Conservation (phyloP, 2,329 filamentous ascomycete species). For the Ampelomyces quisqualis region DNA sequence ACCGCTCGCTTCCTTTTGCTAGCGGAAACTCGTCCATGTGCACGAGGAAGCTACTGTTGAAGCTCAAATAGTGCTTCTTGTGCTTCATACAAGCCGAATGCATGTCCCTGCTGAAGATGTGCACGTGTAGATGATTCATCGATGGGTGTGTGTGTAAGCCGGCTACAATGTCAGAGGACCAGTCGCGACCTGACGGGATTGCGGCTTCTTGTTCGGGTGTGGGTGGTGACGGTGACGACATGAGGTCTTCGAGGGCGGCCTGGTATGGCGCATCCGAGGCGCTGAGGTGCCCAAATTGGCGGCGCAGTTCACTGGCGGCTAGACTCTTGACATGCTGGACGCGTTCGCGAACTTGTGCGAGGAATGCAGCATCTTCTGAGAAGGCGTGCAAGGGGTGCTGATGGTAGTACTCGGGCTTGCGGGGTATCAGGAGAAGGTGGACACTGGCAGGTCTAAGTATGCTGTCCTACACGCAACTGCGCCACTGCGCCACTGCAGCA, state of each 20-base stretch:
- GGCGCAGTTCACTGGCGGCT: constrained; percentile 72
- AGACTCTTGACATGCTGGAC: constrained; percentile 61
- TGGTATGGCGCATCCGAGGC: constrained; percentile 63
- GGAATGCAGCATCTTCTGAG: constrained; percentile 64
- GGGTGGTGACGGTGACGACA: constrained; percentile 50
- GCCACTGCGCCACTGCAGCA: too few species aligned
- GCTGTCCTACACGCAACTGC: too few species aligned
- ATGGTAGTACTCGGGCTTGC: constrained; percentile 60
- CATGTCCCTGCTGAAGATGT: constrained; percentile 81
- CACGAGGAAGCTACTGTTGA: constrained; percentile 82
- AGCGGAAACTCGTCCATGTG: constrained; percentile 78
- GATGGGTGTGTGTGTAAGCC: constrained; percentile 86
- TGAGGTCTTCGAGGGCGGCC: constrained; percentile 50
- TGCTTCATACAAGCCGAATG: constrained; percentile 71
- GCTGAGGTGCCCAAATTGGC: constrained; percentile 66
- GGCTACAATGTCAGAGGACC: constrained; percentile 69
- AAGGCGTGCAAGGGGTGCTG: constrained; percentile 78
- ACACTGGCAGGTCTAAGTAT: constrained; percentile 50
- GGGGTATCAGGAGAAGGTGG: constrained; percentile 85
- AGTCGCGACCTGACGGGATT: constrained; percentile 71
- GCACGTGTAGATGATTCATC: constrained; percentile 90
- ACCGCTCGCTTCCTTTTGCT: constrained; percentile 61
- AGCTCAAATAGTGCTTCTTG: constrained; percentile 89
- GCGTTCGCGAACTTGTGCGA: constrained; percentile 63
- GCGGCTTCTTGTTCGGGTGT: constrained; percentile 47